Base-by-base conservation (phyloP, 441 rosid genomes). In the Aleurites moluccanus region DNA sequence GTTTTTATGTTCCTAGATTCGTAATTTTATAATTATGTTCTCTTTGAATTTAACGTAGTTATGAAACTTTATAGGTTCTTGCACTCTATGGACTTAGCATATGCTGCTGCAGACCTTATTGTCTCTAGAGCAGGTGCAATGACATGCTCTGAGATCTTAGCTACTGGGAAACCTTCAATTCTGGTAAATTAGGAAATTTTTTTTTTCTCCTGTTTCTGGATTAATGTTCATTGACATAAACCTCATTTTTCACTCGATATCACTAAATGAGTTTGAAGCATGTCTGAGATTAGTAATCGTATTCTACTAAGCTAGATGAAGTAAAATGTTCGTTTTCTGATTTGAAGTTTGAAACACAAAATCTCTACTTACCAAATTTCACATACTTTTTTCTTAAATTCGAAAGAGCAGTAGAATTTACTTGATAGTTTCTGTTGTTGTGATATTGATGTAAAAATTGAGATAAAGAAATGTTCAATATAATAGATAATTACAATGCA, bases 121-220 rank as follows among this genome's bases (percentile, higher is more conserved):
- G 79, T 93, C 47, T 93, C 98, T 10, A 88, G 96, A 78, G 96
- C 98, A 20, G 98, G 98, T 77, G 96, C 97, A 64, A 87, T 91
- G 96, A 93, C 98, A 38, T 93, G 97, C 75, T 91, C 90, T 44
- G 98, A 93, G 84, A 88, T 93, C 78, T 80, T 91, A 88, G 92
- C 96, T 62, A 80, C 90, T 66, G 97, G 97, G 73, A 93, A 91
- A 80, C 94, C 98, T 75, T 84, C 94, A 73, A 84, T 93, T 82
- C 79, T 93, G 90, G 98, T 93, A 85, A 61, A 47, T 56, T 25
- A 3, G 55, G 40, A 33, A 73, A 64, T 11, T 16, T 10, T 30
- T n/a, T n/a, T 21, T 60, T 25, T 47, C 49, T 40, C 30, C 33
- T 28, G 20, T 40, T 52, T 67, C 20, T 45, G 27, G 44, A 14